Evolutionary conservation across 179 eudicot species (phyloP), one percentile per base, ranked within the genome.

Genomic region (Camellia oleifera): DNA sequence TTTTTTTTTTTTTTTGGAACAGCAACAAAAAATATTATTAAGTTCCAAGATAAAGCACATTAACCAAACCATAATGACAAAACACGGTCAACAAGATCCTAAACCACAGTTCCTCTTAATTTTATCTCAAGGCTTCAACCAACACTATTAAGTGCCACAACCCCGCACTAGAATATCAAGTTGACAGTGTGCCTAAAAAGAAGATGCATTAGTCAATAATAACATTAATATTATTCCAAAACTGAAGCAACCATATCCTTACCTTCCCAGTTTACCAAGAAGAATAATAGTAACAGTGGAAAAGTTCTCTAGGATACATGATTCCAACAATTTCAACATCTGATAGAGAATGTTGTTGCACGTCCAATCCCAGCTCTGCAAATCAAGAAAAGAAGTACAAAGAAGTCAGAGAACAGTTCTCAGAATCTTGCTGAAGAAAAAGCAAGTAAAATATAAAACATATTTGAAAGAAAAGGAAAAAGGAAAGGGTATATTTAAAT

Each of bases 201-300:
- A 10, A 82, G 12, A 64, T 15, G 14, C 45, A n/a, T 44, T 61
- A 2, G 40, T 13, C 58, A 58, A 42, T 53, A 52, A 3, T 14
- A 11, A 18, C 54, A 10, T 18, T 18, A 4, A 67, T 54, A 17
- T 17, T 45, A 44, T 62, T 48, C 50, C 46, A 12, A 48, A 4
- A 54, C n/a, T n/a, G 40, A 58, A 53, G 46, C n/a, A 2, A 23
- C 11, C 68, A 78, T 45, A 73, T 66, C 5, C 40, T 82, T 81
- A 93, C 99, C 95, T 94, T 69, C 98, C 99, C 44, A 95, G 78
- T 79, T 91, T 87, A 77, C 97, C 92, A 8, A 95, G 85, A 82
- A 91, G 90, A 65, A 83, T 23, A 80, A 88, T 77, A 72, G 88
- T 78, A 76, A 86, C 85, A 84, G 85, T 50, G 65, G 84, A 82